phyloP scores from a whole-genome alignment of 345 rosid genomes.

The Rhizophora apiculata region DNA sequence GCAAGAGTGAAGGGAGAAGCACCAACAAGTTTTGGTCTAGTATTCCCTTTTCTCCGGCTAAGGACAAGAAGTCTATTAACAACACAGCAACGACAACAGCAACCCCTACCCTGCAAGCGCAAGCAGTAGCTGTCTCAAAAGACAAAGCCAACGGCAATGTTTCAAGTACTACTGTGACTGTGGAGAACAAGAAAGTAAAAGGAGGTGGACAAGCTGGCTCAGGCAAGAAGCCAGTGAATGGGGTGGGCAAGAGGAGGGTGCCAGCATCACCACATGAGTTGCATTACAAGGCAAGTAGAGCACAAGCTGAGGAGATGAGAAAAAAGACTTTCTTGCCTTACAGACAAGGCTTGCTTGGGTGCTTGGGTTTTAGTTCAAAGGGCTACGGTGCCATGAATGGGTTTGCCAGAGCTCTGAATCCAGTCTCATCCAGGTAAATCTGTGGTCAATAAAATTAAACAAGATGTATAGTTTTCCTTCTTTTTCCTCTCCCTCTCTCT shows the following conservation, averaged over 20 bases:
- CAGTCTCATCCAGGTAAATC: conserved; percentile 76
- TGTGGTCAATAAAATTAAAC: too few relatives aligned
- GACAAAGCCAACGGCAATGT: conserved; percentile 12
- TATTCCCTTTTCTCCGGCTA: conserved; percentile 51
- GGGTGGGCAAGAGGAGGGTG: conserved; percentile 56
- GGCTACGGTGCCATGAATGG: conserved; percentile 94
- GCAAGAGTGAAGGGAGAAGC: conserved; percentile 90
- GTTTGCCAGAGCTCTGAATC: conserved; percentile 80
- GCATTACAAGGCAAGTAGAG: conserved; percentile 85
- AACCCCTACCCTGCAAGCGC: not conserved
- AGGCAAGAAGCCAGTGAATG: conserved; percentile 47
- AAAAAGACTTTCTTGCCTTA: conserved; percentile 93
- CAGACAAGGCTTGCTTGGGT: conserved; percentile 90
- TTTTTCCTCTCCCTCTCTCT: not conserved
- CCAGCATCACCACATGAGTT: conserved; percentile 86
- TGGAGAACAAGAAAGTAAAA: conserved; percentile 24
- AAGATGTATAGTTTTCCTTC: conserved; percentile 17
- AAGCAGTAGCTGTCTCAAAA: conserved; percentile 12
- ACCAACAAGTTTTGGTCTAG: conserved; percentile 56
- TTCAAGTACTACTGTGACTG: conserved; percentile 1
- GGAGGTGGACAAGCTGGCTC: conserved; percentile 13
- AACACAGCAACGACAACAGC: too few relatives aligned
- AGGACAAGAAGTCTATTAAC: conserved; percentile 44
- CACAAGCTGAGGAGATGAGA: conserved; percentile 96
- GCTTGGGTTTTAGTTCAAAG: conserved; percentile 92